phyloP scores from a whole-genome alignment of 768 basidiomycete species.

The Chiua virens region DNA sequence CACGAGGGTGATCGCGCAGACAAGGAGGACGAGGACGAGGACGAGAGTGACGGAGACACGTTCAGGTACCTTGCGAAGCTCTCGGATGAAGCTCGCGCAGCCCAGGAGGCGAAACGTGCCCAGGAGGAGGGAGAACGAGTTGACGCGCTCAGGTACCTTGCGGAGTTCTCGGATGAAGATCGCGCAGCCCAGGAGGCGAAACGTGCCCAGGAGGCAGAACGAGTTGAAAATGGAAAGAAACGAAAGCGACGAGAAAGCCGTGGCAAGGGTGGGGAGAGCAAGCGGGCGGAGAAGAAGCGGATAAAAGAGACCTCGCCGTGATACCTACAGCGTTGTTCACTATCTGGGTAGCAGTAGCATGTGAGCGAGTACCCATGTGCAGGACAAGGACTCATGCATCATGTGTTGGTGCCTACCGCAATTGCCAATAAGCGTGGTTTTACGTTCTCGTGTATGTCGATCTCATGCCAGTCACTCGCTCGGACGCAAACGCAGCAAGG shows the following conservation, averaged over 20 bases:
- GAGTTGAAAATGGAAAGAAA: slow-evolving; percentile 31
- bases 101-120: slow-evolving; percentile 22
- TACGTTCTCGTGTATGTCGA: no score
- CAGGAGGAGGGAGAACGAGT: slow-evolving; percentile 28
- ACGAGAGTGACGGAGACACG: slow-evolving; percentile 31
- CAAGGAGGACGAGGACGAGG: slow-evolving; percentile 11
- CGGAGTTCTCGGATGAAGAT: slow-evolving; percentile 30
- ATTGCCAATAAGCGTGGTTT: no score
- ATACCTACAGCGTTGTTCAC: not conserved
- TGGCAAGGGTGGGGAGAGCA: slow-evolving; percentile 12
- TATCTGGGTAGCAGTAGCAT: not conserved
- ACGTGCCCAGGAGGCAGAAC: slow-evolving; percentile 26
- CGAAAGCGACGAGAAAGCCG: slow-evolving; percentile 27
- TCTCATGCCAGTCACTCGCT: no score
- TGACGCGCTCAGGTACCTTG: slow-evolving; percentile 34
- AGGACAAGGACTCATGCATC: no score
- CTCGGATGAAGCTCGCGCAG: slow-evolving; percentile 29
- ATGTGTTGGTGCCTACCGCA: no score
- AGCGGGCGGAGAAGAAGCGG: slow-evolving; percentile 13
- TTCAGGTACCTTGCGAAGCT: slow-evolving; percentile 32
- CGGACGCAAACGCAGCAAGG: no score
- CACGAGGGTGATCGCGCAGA: slow-evolving; percentile 8
- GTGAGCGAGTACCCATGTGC: not conserved
- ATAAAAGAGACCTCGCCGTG: slow-evolving; percentile 9
- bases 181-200: slow-evolving; percentile 23